Base-by-base conservation (phyloP, 2,329 filamentous ascomycete genomes). In the Colletotrichum cereale region DNA sequence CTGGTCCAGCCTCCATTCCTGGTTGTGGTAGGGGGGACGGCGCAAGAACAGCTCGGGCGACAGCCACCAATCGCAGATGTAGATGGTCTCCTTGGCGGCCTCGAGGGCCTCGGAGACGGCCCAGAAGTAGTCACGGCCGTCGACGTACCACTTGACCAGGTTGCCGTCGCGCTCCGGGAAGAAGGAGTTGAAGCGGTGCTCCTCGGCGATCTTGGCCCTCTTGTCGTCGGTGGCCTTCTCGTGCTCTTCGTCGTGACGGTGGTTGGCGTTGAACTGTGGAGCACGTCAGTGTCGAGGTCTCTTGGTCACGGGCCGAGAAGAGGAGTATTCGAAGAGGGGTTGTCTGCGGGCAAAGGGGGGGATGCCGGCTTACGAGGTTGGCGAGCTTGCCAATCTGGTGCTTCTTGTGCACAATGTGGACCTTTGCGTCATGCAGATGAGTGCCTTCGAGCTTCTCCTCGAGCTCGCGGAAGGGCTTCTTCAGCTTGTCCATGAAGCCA, bases 51-150 rank as follows among this genome's bases (percentile, higher is more conserved):
- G 83, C 81, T 96, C 93, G 0, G 94, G 96, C 4, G 93, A 97
- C 18, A 98, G 85, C 96, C 96, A 98, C 96, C 96, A 99, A 78
- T 98, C 96, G 71, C 88, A 92, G 75, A 99, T 97, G 81, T 98
- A 99, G 76, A 99, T 98, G 56, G 92, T 92, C 82, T 98, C 96
- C 78, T 93, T 93, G 47, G 96, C 96, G 71, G 91, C 87, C 74
- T 98, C 95, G n/a, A 98, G 86, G 0, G 95, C 96, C 42, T 92
- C 90, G 0, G 95, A 97, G 14, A 99, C 95, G 24, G 96, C 90
- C 91, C 95, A 97, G 80, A 96, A 97, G 82, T 99, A 99, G 82
- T 98, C 93, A 73, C 95, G 88, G 3, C 95, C 96, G 79, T 98
- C 96, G 14, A 98, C 94, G 82, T 98, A 98, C 95, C 96, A 99